Evolutionary conservation across 768 basidiomycete genomes (phyloP).

Genomic region (Naganishia onofrii): DNA sequence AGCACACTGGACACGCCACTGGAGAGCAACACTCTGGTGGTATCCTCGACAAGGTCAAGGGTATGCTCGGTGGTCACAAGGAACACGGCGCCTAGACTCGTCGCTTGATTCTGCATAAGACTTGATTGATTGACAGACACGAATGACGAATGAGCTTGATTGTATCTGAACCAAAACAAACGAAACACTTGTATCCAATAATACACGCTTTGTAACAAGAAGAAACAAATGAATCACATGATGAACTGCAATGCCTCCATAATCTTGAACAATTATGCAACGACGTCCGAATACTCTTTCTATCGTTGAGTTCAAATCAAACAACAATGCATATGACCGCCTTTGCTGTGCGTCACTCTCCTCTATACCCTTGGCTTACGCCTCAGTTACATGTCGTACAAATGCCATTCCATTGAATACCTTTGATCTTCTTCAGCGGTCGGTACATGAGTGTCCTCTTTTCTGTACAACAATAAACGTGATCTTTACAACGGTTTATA

Average conservation of each 20-base stretch:
- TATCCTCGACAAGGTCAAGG: constrained; percentile 33
- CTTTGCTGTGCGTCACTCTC: too few relatives aligned
- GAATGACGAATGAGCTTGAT: background rate
- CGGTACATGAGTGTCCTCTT: too few relatives aligned
- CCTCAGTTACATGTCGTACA: too few relatives aligned
- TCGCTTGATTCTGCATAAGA: background rate
- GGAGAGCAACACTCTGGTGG: constrained; percentile 24
- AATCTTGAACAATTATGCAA: too few relatives aligned
- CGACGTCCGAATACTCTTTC: too few relatives aligned
- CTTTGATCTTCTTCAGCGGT: too few relatives aligned
- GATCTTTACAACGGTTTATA: background rate
- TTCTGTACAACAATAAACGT: background rate
- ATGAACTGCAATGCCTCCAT: too few relatives aligned
- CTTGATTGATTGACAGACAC: background rate
- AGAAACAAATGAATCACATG: background rate
- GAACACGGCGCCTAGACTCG: background rate
- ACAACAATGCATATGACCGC: too few relatives aligned
- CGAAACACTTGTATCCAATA: constrained; percentile 14
- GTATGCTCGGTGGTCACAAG: constrained; percentile 30
- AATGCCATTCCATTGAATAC: too few relatives aligned
- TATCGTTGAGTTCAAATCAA: too few relatives aligned
- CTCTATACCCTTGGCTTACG: too few relatives aligned
- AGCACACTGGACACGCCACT: constrained; percentile 9
- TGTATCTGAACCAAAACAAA: constrained; percentile 12
- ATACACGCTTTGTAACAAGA: constrained; percentile 18